These are phyloP conservation scores for Suillus plorans DNA, from an alignment of 768 basidiomycete species.

Conservation along the genomic window DNA sequence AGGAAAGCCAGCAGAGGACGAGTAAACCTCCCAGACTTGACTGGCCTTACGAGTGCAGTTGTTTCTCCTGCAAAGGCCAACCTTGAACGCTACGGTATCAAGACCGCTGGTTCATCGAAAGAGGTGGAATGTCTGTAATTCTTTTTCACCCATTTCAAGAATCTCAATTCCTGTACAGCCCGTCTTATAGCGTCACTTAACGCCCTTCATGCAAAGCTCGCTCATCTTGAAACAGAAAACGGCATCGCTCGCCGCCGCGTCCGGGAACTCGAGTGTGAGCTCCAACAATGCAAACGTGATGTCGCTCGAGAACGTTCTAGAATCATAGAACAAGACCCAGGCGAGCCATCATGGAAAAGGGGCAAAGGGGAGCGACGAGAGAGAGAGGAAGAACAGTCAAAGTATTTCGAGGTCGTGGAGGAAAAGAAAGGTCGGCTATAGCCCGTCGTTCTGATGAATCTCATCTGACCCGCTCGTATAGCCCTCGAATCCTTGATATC, in stretches of 20 bases:
- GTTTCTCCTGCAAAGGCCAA: slow-evolving; percentile 66
- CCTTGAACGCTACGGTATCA: slow-evolving; percentile 50
- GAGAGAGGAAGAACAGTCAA: slow-evolving; percentile 40
- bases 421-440: slow-evolving; percentile 79
- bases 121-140: slow-evolving; percentile 62
- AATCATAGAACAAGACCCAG: slow-evolving; percentile 52
- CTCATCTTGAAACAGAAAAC: slow-evolving; percentile 80
- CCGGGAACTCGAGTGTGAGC: slow-evolving; percentile 82
- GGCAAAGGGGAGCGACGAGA: slow-evolving; percentile 27
- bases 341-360: slow-evolving; percentile 26
- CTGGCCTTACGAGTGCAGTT: slow-evolving; percentile 77
- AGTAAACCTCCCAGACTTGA: slow-evolving; percentile 77
- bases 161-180: slow-evolving; percentile 35
- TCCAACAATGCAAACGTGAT: slow-evolving; percentile 82
- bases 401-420: slow-evolving; percentile 78
- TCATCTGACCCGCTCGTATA: slow-evolving; percentile 30
- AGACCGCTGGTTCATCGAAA: slow-evolving; percentile 44
- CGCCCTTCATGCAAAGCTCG: slow-evolving; percentile 64
- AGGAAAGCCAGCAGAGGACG: slow-evolving; percentile 35
- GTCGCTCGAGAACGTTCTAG: slow-evolving; percentile 68
- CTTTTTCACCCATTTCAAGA: background rate
- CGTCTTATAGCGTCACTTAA: slow-evolving; percentile 63
- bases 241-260: slow-evolving; percentile 78
- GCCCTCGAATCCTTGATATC: slow-evolving; percentile 80
- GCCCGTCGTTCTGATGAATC: background rate